Evolutionary conservation across 2,329 filamentous ascomycete genomes (phyloP).

Genomic region (Trichoderma atrobrunneum): DNA sequence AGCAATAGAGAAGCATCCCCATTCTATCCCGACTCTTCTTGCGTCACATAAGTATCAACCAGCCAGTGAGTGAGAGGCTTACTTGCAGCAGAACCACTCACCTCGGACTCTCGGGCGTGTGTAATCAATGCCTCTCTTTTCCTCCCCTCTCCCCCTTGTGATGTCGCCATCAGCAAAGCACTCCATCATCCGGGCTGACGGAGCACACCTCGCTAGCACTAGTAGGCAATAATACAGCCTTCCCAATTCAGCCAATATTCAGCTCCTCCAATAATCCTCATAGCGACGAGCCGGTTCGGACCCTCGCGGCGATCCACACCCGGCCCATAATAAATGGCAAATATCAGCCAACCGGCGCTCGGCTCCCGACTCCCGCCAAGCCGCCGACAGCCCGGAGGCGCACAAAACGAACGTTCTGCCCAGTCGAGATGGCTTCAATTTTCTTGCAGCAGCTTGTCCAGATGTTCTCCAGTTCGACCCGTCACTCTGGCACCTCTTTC

Average conservation of each 20-base stretch:
- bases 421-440: slow-evolving; percentile 10
- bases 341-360: neutral
- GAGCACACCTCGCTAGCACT: neutral
- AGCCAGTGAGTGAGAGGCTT: neutral
- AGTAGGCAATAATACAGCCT: neutral
- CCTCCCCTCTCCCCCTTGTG: neutral
- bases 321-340: neutral
- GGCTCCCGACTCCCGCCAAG: slow-evolving; percentile 13
- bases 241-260: neutral
- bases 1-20: neutral
- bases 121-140: neutral
- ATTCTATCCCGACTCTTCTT: neutral
- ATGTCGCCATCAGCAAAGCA: neutral
- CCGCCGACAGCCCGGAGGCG: slow-evolving; percentile 16
- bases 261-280: neutral
- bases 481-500: neutral
- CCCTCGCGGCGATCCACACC: slow-evolving; percentile 5
- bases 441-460: neutral
- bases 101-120: neutral
- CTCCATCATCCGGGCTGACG: neutral
- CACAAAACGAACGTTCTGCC: neutral
- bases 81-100: neutral
- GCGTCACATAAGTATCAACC: neutral
- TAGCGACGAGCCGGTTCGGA: slow-evolving; percentile 16
- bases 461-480: neutral